Evolutionary conservation across 805 yeast species (phyloP), one percentile per base, ranked within the genome.

Genomic region (Starmerella davenportii): DNA sequence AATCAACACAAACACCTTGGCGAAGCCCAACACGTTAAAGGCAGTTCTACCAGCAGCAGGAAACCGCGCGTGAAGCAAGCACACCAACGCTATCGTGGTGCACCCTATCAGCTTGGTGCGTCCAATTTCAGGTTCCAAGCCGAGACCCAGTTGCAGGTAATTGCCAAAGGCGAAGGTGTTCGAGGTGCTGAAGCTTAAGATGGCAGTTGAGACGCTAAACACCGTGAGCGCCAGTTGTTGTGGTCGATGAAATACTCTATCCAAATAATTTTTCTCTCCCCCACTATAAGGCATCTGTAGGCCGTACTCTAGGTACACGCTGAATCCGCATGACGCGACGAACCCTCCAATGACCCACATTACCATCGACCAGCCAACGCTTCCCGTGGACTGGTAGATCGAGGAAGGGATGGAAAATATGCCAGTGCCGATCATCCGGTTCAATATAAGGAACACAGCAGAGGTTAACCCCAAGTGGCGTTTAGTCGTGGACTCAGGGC

Each of bases 391-490:
- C 8, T 60, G 51, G 45, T 68, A 74, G 28, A 76, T 73, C 21
- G 76, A 65, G 3, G 79, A 69, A 1, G 81, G 77, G 3, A 79
- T 71, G 30, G 75, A 64, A 55, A 76, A 76, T 29, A 76, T 73
- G 21, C 84, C 85, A 2, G 82, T 74, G 31, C 85, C 85, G 38
- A 76, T 68, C 70, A 75, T 75, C 48, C 76, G 65, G 55, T 76
- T 76, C 43, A 76, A 59, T 52, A 74, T 70, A 38, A 76, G 49
- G 24, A 58, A 56, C 16, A 54, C 48, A 1, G 64, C 55, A 2
- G 62, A 56, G 3, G 44, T 29, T 3, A 56, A 45, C 2, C 65
- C 64, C 17, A 60, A 35, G 34, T 50, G 52, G 23, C 51, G 37
- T 19, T 30, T 15, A 2, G 27, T n/a, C 1, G 38, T 16, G 5